phyloP scores from a whole-genome alignment of 2,329 filamentous ascomycete genomes.

The Exophiala lecanii-corni region DNA sequence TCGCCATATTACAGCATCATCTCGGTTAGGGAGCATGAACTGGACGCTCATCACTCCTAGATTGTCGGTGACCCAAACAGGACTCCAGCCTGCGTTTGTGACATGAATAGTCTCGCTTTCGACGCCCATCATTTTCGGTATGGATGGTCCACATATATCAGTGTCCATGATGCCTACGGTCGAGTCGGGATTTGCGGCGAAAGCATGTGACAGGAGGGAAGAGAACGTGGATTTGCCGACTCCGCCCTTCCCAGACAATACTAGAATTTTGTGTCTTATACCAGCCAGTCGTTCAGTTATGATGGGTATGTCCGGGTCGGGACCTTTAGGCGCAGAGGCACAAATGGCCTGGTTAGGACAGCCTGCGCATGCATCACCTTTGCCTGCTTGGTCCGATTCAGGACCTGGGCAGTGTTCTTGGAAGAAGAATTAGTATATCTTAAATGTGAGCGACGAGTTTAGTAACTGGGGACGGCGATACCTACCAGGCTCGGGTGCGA shows the following conservation, averaged over 20 bases:
- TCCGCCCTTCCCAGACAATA: slow-evolving; percentile 90
- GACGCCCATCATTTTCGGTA: slow-evolving; percentile 99
- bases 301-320: slow-evolving; percentile 86
- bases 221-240: slow-evolving; percentile 96
- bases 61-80: slow-evolving; percentile 93
- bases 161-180: slow-evolving; percentile 96
- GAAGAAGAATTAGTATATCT: not conserved
- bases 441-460: slow-evolving; percentile 1
- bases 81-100: slow-evolving; percentile 82
- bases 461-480: slow-evolving; percentile 2
- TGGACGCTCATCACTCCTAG: slow-evolving; percentile 95
- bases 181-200: slow-evolving; percentile 71
- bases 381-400: slow-evolving; percentile 51
- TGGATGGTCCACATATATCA: slow-evolving; percentile 92
- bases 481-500: slow-evolving; percentile 79
- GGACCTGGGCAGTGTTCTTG: slow-evolving; percentile 86
- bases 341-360: slow-evolving; percentile 97
- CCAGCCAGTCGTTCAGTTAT: slow-evolving; percentile 77
- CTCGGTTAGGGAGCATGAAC: slow-evolving; percentile 91
- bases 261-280: slow-evolving; percentile 86
- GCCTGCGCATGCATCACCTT: slow-evolving; percentile 79
- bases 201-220: slow-evolving; percentile 79
- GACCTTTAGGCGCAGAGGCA: slow-evolving; percentile 87
- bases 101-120: slow-evolving; percentile 81
- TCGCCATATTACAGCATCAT: slow-evolving; percentile 96